Base-by-base conservation (phyloP, 176 grass and related monocot species). In the Elaeis guineensis region DNA sequence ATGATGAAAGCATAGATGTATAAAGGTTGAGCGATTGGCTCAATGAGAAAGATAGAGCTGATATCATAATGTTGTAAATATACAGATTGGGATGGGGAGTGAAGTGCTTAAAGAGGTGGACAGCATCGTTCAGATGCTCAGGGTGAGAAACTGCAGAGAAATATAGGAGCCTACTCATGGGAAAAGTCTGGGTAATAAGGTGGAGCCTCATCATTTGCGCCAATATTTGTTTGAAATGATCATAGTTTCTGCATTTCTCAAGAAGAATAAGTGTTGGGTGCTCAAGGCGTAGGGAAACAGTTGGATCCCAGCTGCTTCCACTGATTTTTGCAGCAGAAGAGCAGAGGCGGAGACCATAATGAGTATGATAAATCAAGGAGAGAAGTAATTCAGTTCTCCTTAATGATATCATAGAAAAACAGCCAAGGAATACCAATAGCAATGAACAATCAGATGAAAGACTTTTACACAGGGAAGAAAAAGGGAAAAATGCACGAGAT, bases 91-190 rank as follows among this genome's bases (percentile, higher is more conserved):
- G 78, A 19, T 21, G 62, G 25, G 84, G 78, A 11, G 78, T 82
- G 75, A 87, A 87, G 35, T 87, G 79, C 0, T 58, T 19, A 68
- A 82, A 87, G 9, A 87, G 75, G 66, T 67, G 57, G 21, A 72
- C n/a, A 28, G 75, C 84, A 26, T 63, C 39, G 19, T 54, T 24
- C 48, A 77, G 50, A 66, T 66, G 26, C 50, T 30, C 50, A 3
- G 70, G 78, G 24, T 56, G 56, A 50, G 78, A 62, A 21, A 58
- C 79, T 25, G 79, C 61, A 30, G 75, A 58, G 67, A 75, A 87
- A 17, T 82, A 23, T 65, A 86, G 69, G 65, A 86, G 75, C 16
- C 83, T 71, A 62, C 83, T 82, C 78, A 82, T 82, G 32, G 83
- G 78, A 57, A 86, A 86, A 3, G 78, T 79, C 54, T 72, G 39